Evolutionary conservation across 1,139 yeast species (phyloP), one percentile per base, ranked within the genome.

Genomic region (Spencermartinsiella ligniputridi): DNA sequence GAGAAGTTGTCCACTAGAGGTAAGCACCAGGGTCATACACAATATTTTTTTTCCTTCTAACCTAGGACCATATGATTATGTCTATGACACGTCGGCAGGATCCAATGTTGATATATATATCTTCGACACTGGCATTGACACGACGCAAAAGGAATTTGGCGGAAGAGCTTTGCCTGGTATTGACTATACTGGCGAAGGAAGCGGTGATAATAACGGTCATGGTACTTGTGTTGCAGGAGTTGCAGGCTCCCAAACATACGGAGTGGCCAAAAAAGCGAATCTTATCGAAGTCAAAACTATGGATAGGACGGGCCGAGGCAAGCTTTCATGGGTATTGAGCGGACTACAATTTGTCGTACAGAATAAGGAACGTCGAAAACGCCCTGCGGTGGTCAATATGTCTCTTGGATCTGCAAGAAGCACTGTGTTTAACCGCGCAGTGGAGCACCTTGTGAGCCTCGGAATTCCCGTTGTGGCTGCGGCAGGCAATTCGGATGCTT

Each of bases 381-480:
- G 61, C 15, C 73, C 71, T 3, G 87, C 87, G 1, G 85, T 88
- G 5, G 87, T 83, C n/a, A 88, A 87, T 56, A 68, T 88, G 57
- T 84, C 95, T 0, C 69, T 88, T 29, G 96, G 96, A 0, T 81
- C 95, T 0, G 69, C 76, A 1, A 77, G 76, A 46, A 85, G 83
- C 58, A 61, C 71, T 0, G 75, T 86, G 2, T 69, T 89, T 49
- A 86, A 87, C 56, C 70, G 74, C 32, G 96, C 95, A 0, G 74
- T 89, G 1, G 75, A 75, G 46, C 90, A 85, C 15, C 88, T 92
- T 0, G 70, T 71, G 8, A 72, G 76, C 12, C 72, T 83, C 11
- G 96, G 95, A 0, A 60, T 89, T 34, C 78, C 88, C 0, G 72
- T 87, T 20, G 87, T 87, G n/a, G 94, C 76, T 2, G 96, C 96